phyloP scores from a whole-genome alignment of 2,329 filamentous ascomycete genomes.

The Fusarium pininemorale region DNA sequence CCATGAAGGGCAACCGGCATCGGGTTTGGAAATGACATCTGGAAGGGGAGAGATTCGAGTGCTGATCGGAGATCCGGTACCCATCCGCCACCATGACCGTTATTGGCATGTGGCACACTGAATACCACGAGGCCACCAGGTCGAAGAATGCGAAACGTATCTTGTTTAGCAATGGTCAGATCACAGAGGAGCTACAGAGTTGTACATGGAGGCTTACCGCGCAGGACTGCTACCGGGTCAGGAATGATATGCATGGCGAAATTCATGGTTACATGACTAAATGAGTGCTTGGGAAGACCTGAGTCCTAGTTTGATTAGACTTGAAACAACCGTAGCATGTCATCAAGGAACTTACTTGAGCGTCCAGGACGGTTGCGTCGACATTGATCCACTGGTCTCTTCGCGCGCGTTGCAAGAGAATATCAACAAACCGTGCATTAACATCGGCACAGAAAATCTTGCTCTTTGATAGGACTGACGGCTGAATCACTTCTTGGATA shows the following conservation, averaged over 20 bases:
- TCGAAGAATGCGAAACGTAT: rapidly evolving
- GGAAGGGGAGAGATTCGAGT: neutral
- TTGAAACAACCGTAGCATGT: rapidly evolving
- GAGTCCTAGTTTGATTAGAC: neutral
- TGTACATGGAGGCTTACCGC: rapidly evolving
- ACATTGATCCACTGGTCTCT: neutral
- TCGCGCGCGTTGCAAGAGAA: neutral
- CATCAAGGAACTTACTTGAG: neutral
- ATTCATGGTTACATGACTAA: neutral
- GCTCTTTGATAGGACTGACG: rapidly evolving
- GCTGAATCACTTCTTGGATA: rapidly evolving
- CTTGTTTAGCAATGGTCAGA: neutral
- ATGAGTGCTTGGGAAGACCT: neutral
- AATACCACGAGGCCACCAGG: neutral
- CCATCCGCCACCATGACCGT: neutral
- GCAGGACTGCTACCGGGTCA: neutral
- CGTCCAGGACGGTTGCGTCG: rapidly evolving
- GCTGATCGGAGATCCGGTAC: neutral
- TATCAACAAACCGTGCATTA: neutral
- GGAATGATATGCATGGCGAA: neutral
- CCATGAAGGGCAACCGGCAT: neutral
- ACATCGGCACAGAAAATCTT: rapidly evolving
- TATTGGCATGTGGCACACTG: rapidly evolving
- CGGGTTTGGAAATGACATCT: neutral
- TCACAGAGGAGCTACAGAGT: rapidly evolving